Evolutionary conservation across 2,329 filamentous ascomycete genomes (phyloP), one percentile per base, ranked within the genome.

Genomic region (Aphanoascus verrucosus): DNA sequence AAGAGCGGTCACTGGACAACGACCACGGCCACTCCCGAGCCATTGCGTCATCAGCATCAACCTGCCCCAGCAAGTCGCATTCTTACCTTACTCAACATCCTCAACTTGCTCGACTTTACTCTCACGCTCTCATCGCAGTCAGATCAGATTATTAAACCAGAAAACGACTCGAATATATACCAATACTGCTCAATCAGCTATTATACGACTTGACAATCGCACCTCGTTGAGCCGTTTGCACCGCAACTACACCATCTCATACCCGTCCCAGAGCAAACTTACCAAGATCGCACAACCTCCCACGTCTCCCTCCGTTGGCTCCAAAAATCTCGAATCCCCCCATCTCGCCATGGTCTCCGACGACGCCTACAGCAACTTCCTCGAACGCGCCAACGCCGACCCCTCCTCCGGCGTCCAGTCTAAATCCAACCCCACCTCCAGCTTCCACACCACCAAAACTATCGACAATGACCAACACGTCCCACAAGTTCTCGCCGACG

Each of bases 381-480:
- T 96, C 54, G 79, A 93, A 66, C 93, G 93, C 74, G 88, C 88
- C 52, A 94, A 94, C 72, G 74, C 82, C 63, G 84, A 89, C 65
- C 71, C 69, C 8, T 65, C 69, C 52, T 65, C 65, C 5, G 64
- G 63, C 57, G 60, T 17, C 1, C 19, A 55, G 23, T 57, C 56
- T 9, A 58, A 59, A 8, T 61, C 58, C 11, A 31, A 55, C 45
- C 55, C 57, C 7, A 54, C 42, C 37, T 34, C 20, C 11, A 32
- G 50, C 5, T 59, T 58, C 5, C 49, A 53, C 11, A 53, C 55
- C 35, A 50, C 47, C 20, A 53, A 42, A 38, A 31, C 43, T 9
- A 20, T 53, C 41, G 43, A 71, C 68, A 8, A 63, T 71, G 55
- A 64, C 69, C 74, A 77, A 49, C 68, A 76, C 56, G 77, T 89